Evolutionary conservation across 1,284 basidiomycete species (phyloP), one percentile per base, ranked within the genome.

Genomic region (Papiliotrema fonsecae): DNA sequence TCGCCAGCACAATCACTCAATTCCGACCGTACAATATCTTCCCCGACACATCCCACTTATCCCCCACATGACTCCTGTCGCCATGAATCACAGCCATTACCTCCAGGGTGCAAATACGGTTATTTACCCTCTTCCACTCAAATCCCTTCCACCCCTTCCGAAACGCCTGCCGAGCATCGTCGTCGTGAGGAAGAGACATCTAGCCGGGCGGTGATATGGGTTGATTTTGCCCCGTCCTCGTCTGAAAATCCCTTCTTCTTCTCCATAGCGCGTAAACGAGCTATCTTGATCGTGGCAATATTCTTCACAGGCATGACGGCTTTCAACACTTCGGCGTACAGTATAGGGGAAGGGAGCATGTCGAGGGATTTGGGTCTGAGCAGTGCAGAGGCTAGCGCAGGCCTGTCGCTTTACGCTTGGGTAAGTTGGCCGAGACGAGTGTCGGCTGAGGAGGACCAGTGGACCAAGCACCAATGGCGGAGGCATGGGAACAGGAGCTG

Each of bases 281-380:
- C 36, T 2, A 46, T 46, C 27, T 10, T 42, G 22, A 27, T 42
- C n/a, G 41, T 27, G 6, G 41, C 41, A 14, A 26, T 42, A 7
- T 27, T 30, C 45, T 81, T 79, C 51, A 83, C 84, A 0, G 63
- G 78, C 4, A 68, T 83, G 24, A 78, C 65, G 80, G 83, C 83
- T 6, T 76, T 78, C 7, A 75, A 77, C 2, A 73, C 78, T 1
- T 76, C 78, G 0, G 76, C 81, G 1, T 87, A 83, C 59, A 78
- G 79, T 22, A 74, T 70, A 78, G 69, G 84, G 77, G 45, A 81
- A 50, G 65, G 73, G 2, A 79, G 79, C 2, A 86, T 88, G 85
- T 78, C 73, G 16, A 70, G 69, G n/a, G 84, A 87, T 55, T 71
- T 87, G 13, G 75, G 80, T 32, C 80, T 80, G 49, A 82, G 79